These are phyloP conservation scores for Monilinia laxa DNA, from an alignment of 2,329 filamentous ascomycete genomes.

Conservation along the genomic window DNA sequence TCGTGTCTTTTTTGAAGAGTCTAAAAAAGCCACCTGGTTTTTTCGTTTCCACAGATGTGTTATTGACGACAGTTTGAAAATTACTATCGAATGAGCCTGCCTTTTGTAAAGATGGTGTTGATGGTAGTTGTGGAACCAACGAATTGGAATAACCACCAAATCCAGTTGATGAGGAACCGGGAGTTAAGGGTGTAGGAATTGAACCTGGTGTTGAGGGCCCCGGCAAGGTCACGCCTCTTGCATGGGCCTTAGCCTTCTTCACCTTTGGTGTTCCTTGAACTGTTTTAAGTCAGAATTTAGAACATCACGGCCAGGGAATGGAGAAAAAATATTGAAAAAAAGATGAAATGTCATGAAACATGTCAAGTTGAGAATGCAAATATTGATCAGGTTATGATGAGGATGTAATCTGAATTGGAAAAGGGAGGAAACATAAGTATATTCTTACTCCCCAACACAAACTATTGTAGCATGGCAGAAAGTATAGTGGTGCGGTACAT, in stretches of 20 bases:
- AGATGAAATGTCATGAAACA: not conserved
- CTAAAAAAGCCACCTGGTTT: conserved; percentile 12
- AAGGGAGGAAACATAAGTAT: not conserved
- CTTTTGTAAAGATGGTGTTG: conserved; percentile 9
- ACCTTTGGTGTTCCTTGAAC: conserved; percentile 19
- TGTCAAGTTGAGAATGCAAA: not conserved
- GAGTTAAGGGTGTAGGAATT: not conserved
- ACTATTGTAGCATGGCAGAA: conserved; percentile 17
- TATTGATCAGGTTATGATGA: not conserved
- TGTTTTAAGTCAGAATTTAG: conserved; percentile 22
- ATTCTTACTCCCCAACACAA: not conserved
- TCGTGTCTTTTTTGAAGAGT: conserved; percentile 7
- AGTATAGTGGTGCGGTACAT: conserved; percentile 18
- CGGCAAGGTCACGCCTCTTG: conserved; percentile 13
- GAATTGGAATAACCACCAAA: not conserved
- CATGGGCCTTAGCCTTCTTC: conserved; percentile 14
- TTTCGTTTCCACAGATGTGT: not conserved
- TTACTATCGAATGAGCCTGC: conserved; percentile 14
- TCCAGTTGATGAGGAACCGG: not conserved
- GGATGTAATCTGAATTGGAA: not conserved
- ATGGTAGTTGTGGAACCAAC: not conserved
- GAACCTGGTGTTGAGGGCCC: conserved; percentile 10
- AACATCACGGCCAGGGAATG: not conserved
- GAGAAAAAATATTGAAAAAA: not conserved
- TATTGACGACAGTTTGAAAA: not conserved